A percentile compares a stretch with the other conserved stretches of the same genome.
Evolutionary conservation across 1,284 basidiomycete genomes (phyloP).

Genomic region (Ustilago lituana): DNA sequence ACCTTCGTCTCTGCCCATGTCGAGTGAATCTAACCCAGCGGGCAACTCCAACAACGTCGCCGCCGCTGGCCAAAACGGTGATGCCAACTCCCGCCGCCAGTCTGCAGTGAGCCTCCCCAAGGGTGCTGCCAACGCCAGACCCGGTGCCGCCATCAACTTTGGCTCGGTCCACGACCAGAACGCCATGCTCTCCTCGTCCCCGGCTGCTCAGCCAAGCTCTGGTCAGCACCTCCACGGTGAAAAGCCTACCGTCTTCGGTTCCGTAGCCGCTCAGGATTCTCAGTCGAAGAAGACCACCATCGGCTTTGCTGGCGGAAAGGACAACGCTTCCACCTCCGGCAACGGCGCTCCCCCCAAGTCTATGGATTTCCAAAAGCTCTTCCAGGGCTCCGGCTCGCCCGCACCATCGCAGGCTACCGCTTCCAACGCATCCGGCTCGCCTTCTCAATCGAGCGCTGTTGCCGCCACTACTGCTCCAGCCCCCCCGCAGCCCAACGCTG

Average conservation of each 20-base stretch:
- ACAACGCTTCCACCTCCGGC: conserved; percentile 71
- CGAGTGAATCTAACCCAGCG: conserved; percentile 46
- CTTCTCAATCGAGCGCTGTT: conserved; percentile 38
- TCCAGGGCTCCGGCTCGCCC: conserved; percentile 57
- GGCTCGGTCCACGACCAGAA: conserved; percentile 68
- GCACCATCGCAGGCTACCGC: conserved; percentile 39
- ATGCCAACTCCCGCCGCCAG: conserved; percentile 46
- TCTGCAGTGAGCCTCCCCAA: conserved; percentile 63
- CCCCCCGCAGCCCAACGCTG: conserved; percentile 24
- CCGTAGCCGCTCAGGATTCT: conserved; percentile 57
- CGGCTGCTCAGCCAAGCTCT: conserved; percentile 65
- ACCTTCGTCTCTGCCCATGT: conserved; percentile 47
- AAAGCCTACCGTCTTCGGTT: conserved; percentile 67
- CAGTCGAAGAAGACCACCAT: conserved; percentile 63
- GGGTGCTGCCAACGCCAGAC: conserved; percentile 38
- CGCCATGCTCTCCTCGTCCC: conserved; percentile 68
- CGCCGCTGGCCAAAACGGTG: conserved; percentile 45
- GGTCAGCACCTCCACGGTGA: conserved; percentile 63
- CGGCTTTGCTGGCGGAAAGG: conserved; percentile 63
- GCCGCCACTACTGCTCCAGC: conserved; percentile 34
- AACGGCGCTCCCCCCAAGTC: conserved; percentile 30
- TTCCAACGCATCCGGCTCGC: conserved; percentile 35
- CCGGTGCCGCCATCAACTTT: conserved; percentile 66
- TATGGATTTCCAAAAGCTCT: conserved; percentile 67
- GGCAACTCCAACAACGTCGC: conserved; percentile 43